Conservation (phyloP, 257 asterid species). For the Solanum lycopersicoides region DNA sequence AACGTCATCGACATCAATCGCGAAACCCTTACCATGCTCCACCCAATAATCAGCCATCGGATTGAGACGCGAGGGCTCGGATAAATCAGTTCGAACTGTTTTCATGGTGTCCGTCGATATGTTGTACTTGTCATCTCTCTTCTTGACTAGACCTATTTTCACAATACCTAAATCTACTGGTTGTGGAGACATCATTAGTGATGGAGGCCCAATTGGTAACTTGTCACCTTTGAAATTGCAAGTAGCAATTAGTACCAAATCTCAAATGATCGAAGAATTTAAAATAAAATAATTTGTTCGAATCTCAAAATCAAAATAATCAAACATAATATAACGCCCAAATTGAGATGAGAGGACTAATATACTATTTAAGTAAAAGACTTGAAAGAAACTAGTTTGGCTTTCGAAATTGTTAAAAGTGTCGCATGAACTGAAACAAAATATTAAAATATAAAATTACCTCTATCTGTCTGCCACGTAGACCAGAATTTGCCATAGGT, state of each 20-base stretch:
- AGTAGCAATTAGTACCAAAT: not conserved
- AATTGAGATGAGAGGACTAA: not conserved
- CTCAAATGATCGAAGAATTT: no score
- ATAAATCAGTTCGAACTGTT: constrained; percentile 21
- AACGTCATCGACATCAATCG: constrained; percentile 14
- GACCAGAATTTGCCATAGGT: constrained; percentile 89
- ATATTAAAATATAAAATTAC: not conserved
- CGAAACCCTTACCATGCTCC: constrained; percentile 47
- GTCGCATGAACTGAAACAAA: not conserved
- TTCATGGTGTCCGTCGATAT: constrained; percentile 30
- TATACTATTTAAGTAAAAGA: no score
- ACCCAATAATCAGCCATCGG: constrained; percentile 71
- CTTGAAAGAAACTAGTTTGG: no score
- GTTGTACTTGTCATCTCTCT: constrained; percentile 45
- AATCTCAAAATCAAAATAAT: not conserved
- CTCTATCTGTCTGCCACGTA: constrained; percentile 82
- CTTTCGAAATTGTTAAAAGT: no score
- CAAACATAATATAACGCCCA: no score
- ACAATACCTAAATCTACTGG: constrained; percentile 30
- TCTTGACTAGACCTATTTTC: constrained; percentile 16
- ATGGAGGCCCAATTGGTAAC: constrained; percentile 62
- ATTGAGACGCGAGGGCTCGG: constrained; percentile 41
- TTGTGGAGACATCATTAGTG: constrained; percentile 76
- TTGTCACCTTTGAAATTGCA: constrained; percentile 37
- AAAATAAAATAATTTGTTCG: no score